Evolutionary conservation across 176 grass and related monocot genomes (phyloP).

Genomic region (Oryza punctata): DNA sequence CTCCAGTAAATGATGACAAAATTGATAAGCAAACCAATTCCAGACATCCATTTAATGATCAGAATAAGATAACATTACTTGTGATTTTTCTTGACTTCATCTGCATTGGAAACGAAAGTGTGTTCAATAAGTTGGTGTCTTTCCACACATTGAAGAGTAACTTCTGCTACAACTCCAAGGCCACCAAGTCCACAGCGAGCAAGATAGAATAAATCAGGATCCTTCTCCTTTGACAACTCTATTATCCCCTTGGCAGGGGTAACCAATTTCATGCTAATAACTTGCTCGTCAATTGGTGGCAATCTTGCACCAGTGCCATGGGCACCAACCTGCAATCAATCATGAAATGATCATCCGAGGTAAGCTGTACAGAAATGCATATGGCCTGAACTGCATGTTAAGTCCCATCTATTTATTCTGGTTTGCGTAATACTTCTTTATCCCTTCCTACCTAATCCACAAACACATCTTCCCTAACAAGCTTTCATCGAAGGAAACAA

Average conservation of each 20-base stretch:
- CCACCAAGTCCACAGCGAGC: conserved; percentile 78
- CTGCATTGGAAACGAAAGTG: conserved; percentile 72
- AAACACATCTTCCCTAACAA: too few species aligned
- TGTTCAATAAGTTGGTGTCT: conserved; percentile 88
- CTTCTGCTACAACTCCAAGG: conserved; percentile 78
- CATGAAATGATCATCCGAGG: conserved; percentile 21
- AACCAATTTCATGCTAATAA: conserved; percentile 96
- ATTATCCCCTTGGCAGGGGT: conserved; percentile 86
- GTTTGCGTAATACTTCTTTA: conserved; percentile 7
- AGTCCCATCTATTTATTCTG: neutral
- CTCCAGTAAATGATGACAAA: conserved; percentile 16
- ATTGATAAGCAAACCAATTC: conserved; percentile 21
- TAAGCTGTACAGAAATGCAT: neutral
- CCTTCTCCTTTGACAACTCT: conserved; percentile 80
- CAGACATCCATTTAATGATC: neutral
- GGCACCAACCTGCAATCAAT: conserved; percentile 71
- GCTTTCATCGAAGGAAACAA: too few species aligned
- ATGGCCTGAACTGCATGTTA: conserved; percentile 15
- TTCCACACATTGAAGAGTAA: conserved; percentile 81
- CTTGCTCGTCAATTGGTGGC: conserved; percentile 90
- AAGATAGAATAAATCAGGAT: conserved; percentile 88
- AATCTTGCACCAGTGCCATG: conserved; percentile 91
- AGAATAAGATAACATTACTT: conserved; percentile 53
- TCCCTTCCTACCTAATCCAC: neutral
- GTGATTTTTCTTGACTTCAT: conserved; percentile 92